Conservation (phyloP, 179 eudicot species). For the Camellia oleifera region DNA sequence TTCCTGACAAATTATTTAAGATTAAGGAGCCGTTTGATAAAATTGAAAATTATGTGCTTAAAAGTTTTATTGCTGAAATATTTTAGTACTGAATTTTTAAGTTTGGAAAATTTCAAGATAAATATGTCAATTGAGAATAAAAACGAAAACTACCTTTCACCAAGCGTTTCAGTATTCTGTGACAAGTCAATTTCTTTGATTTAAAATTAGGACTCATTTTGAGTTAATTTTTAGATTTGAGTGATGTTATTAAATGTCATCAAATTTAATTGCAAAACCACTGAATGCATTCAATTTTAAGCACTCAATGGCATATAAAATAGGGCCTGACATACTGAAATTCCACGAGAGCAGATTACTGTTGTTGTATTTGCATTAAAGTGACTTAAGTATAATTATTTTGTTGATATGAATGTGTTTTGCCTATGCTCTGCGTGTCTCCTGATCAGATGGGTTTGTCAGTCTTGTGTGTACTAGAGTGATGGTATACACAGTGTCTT, state of each 20-base stretch:
- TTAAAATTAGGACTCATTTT: background rate
- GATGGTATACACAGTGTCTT: constrained; percentile 2
- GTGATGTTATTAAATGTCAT: background rate
- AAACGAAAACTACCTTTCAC: background rate
- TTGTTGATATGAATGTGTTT: background rate
- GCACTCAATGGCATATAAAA: background rate
- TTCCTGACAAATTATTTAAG: background rate
- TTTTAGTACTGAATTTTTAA: background rate
- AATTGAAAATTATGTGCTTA: background rate
- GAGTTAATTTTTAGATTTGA: background rate
- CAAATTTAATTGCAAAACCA: background rate
- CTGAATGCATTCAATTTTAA: background rate
- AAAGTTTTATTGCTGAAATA: background rate
- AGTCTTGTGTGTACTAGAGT: background rate
- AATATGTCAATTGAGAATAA: background rate
- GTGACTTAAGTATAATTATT: background rate
- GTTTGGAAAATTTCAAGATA: too few relatives aligned
- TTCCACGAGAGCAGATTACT: constrained; percentile 2
- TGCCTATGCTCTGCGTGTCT: background rate
- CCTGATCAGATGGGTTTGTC: background rate
- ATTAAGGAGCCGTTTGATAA: background rate
- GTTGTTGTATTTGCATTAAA: background rate
- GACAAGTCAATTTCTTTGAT: background rate
- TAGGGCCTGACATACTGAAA: background rate
- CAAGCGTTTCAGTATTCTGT: background rate